phyloP scores from a whole-genome alignment of 768 basidiomycete species.

The Mrakia hoshinonis region DNA sequence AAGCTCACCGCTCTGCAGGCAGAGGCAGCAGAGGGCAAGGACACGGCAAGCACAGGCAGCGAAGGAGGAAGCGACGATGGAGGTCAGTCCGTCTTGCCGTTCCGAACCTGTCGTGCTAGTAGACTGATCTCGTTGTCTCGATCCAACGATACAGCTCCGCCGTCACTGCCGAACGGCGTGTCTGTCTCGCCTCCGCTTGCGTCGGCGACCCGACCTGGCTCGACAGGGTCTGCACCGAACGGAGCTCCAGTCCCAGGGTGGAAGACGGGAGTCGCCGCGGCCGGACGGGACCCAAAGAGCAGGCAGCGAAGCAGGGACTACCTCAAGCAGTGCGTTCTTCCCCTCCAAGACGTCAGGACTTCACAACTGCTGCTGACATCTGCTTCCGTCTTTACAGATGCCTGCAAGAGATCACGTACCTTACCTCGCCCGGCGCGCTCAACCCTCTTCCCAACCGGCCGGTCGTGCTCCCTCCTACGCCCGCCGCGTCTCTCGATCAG shows the following conservation, averaged over 20 bases:
- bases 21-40: conserved; percentile 26
- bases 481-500: background rate
- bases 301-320: conserved; percentile 91
- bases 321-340: conserved; percentile 84
- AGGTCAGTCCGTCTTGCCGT: background rate
- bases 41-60: conserved; percentile 5
- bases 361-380: conserved; percentile 28
- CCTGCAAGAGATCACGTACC: conserved; percentile 93
- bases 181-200: conserved; percentile 1
- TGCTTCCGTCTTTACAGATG: conserved; percentile 50
- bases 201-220: background rate
- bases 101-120: background rate
- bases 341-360: no score
- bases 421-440: conserved; percentile 93
- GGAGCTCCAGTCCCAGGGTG: conserved; percentile 39
- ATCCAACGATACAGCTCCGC: background rate
- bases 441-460: conserved; percentile 89
- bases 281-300: conserved; percentile 88
- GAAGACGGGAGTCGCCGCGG: conserved; percentile 54
- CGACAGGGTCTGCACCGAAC: conserved; percentile 7
- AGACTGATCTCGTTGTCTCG: background rate
- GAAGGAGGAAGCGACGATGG: conserved; percentile 27
- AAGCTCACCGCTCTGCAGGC: conserved; percentile 57
- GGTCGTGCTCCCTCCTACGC: conserved; percentile 31
- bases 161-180: conserved; percentile 3